phyloP scores from a whole-genome alignment of 164 flowering plant species.

The Annona squamosa region DNA sequence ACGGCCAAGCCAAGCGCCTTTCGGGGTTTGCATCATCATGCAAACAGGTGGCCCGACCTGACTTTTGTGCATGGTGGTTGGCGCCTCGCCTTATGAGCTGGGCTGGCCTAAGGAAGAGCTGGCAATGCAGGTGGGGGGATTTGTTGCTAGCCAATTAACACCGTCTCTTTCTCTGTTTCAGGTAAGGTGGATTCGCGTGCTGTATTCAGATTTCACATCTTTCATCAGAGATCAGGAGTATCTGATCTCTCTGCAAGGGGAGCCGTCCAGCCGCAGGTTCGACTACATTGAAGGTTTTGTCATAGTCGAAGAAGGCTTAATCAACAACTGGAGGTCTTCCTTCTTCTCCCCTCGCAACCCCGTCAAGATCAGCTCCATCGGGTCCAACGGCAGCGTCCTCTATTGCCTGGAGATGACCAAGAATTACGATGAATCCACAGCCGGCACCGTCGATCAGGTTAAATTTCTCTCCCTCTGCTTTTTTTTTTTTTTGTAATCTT shows the following conservation, averaged over 20 bases:
- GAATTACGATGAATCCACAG: slow-evolving; percentile 50
- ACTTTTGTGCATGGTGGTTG: background rate
- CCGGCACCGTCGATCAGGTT: slow-evolving; percentile 63
- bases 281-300: slow-evolving; percentile 95
- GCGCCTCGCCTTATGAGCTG: background rate
- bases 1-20: too few species aligned
- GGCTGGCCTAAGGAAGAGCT: background rate
- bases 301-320: slow-evolving; percentile 78
- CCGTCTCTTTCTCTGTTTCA: slow-evolving; percentile 19
- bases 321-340: slow-evolving; percentile 92
- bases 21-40: background rate
- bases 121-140: background rate
- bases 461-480: background rate
- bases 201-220: slow-evolving; percentile 64
- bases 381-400: slow-evolving; percentile 44
- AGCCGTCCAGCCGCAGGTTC: slow-evolving; percentile 38
- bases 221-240: slow-evolving; percentile 85
- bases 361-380: slow-evolving; percentile 56
- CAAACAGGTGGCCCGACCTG: background rate
- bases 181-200: slow-evolving; percentile 91
- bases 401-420: slow-evolving; percentile 87
- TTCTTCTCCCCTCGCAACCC: slow-evolving; percentile 86
- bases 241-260: slow-evolving; percentile 63
- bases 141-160: background rate
- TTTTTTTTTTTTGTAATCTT: too few species aligned